Percentiles rank a stretch among this genome's conserved stretches.
phyloP scores from a whole-genome alignment of 2,329 filamentous ascomycete genomes.

The Botryotinia narcissicola region DNA sequence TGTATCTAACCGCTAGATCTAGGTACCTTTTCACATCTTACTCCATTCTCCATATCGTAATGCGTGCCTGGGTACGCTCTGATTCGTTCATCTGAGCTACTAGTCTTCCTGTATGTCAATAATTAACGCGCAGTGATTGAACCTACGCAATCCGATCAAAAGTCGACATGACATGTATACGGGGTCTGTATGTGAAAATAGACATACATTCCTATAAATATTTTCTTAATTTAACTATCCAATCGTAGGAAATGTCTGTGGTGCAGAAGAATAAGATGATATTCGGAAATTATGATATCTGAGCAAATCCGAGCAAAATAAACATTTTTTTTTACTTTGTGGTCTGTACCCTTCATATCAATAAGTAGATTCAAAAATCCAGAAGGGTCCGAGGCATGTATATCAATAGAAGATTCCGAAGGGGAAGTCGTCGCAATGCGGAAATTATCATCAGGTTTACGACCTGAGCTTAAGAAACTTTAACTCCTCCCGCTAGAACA shows the following conservation, averaged over 20 bases:
- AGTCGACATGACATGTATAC: neutral
- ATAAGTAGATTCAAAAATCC: neutral
- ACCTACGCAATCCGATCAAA: neutral
- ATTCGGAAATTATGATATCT: constrained; percentile 1
- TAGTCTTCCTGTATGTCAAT: neutral
- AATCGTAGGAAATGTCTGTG: neutral
- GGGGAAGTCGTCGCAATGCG: neutral
- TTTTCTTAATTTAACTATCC: neutral
- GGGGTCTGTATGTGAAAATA: neutral
- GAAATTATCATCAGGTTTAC: neutral
- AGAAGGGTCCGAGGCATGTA: neutral
- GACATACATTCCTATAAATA: neutral
- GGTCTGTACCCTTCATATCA: neutral
- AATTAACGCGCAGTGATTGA: neutral
- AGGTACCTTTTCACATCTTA: neutral
- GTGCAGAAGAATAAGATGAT: neutral
- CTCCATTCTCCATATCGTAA: constrained; percentile 1
- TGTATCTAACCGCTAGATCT: constrained; percentile 14
- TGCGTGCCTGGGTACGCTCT: neutral
- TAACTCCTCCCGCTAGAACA: neutral
- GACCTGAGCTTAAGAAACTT: neutral
- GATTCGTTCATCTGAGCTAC: constrained; percentile 3
- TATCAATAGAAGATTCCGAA: neutral
- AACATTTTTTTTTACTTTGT: neutral
- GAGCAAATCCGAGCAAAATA: neutral